Evolutionary conservation across 2,329 filamentous ascomycete species (phyloP).

Genomic region (Metarhizium robertsii): DNA sequence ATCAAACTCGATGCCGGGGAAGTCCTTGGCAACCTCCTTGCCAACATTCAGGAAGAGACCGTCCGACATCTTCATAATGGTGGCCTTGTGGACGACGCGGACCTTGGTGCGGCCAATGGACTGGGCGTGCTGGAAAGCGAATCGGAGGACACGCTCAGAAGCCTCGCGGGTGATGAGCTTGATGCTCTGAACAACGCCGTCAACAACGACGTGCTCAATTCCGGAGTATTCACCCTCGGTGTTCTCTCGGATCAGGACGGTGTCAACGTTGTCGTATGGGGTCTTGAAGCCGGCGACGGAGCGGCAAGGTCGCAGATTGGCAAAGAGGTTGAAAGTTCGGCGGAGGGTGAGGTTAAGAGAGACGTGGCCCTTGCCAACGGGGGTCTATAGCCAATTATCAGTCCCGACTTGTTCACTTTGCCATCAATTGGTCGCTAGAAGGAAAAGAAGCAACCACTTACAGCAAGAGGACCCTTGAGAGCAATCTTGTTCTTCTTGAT

Average conservation of each 20-base stretch:
- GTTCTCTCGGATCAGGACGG: slow-evolving; percentile 97
- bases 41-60: slow-evolving; percentile 92
- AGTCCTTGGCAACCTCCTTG: slow-evolving; percentile 83
- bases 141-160: slow-evolving; percentile 89
- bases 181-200: slow-evolving; percentile 97
- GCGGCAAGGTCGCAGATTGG: slow-evolving; percentile 96
- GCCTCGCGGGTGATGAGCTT: slow-evolving; percentile 97
- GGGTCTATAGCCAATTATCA: slow-evolving; percentile 49
- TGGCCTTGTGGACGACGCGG: slow-evolving; percentile 97
- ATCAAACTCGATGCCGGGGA: slow-evolving; percentile 91
- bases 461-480: slow-evolving; percentile 93
- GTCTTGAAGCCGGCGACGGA: slow-evolving; percentile 98
- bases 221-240: slow-evolving; percentile 99
- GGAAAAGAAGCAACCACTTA: slow-evolving; percentile 34
- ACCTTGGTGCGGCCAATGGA: slow-evolving; percentile 93
- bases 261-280: slow-evolving; percentile 94
- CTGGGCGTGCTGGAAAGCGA: slow-evolving; percentile 96
- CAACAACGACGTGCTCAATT: slow-evolving; percentile 96
- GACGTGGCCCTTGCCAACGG: slow-evolving; percentile 97
- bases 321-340: slow-evolving; percentile 99
- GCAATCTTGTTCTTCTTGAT: slow-evolving; percentile 95
- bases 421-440: background rate
- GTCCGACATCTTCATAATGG: slow-evolving; percentile 99
- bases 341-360: slow-evolving; percentile 97
- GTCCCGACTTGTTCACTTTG: background rate